Base-by-base conservation (phyloP, 495 filamentous ascomycete genomes). In the Copromyces sp. region DNA sequence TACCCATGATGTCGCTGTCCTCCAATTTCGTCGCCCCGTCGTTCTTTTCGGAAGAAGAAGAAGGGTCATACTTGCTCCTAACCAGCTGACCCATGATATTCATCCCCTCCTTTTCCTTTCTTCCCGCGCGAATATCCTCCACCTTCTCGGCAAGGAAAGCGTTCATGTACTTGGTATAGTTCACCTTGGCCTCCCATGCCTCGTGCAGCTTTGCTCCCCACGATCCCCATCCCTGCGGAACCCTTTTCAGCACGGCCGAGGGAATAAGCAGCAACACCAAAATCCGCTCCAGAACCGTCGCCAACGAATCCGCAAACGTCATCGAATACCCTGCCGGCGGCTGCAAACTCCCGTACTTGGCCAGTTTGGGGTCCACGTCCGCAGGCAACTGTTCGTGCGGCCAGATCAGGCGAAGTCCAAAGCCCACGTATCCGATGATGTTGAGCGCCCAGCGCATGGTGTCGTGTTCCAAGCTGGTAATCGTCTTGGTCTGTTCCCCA, bases 371-470 rank as follows among this genome's bases (percentile, higher is more conserved):
- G 71, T 84, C 81, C 17, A 74, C 75, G 70, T 80, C 84, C 39
- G 78, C 76, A 16, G 81, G 78, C 69, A 79, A 73, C 40, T 79
- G 74, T 75, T 88, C 80, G 20, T 82, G 83, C 8, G 87, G 86
- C 88, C 89, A 91, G 20, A 84, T 72, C 41, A 90, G 81, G 20
- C 81, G 79, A 37, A 90, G 83, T 16, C 89, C 89, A 75, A 93
- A 92, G 0, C 89, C 90, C 68, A 89, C 89, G 71, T 87, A 85
- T 69, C 89, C 89, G 77, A 92, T 91, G 71, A 92, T 87, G 74
- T 92, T 87, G 37, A 93, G 82, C 53, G 86, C 87, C 74, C 90
- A 80, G 53, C 85, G 84, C 85, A 90, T 90, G 16, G 86, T 86
- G 76, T 92, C 89, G 39, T 82, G 78, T 32, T 88, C 86, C 5